Conservation (phyloP, 139 green algal species). For the Closterium sp. region DNA sequence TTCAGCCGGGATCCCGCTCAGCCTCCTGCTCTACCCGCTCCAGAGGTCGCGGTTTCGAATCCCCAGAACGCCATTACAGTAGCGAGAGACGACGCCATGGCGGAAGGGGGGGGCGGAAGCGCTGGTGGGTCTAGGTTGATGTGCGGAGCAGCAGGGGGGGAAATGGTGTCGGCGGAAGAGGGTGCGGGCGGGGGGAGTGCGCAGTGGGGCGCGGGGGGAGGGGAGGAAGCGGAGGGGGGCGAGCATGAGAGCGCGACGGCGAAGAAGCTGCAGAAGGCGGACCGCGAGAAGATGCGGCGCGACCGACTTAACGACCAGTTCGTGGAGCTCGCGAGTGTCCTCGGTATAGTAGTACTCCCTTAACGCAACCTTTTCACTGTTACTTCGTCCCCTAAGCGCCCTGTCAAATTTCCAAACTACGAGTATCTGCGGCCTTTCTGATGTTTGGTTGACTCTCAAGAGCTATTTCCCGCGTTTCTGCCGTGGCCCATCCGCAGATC, state of each 20-base stretch:
- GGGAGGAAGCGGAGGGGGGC: background rate
- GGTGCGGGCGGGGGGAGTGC: background rate
- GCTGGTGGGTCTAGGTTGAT: background rate
- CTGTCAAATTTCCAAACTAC: no score
- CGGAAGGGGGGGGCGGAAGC: background rate
- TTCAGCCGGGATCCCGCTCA: background rate
- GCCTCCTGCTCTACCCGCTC: background rate
- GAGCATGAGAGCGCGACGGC: background rate
- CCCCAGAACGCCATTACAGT: background rate
- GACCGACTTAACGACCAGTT: conserved; percentile 48
- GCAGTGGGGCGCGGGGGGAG: background rate
- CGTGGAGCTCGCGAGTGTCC: conserved; percentile 20
- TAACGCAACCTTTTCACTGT: background rate
- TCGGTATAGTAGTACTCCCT: conserved; percentile 5
- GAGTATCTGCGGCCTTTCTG: no score
- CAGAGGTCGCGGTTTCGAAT: background rate
- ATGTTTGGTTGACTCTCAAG: background rate
- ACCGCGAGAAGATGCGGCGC: conserved; percentile 44
- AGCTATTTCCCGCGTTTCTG: background rate
- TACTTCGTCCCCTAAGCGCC: no score
- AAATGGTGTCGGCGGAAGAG: background rate
- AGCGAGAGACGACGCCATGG: background rate
- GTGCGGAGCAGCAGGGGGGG: background rate
- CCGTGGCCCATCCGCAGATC: conserved; percentile 14
- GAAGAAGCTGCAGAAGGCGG: conserved; percentile 38